Conservation (phyloP, 352 stramenopile species). For the Phytophthora cactorum region DNA sequence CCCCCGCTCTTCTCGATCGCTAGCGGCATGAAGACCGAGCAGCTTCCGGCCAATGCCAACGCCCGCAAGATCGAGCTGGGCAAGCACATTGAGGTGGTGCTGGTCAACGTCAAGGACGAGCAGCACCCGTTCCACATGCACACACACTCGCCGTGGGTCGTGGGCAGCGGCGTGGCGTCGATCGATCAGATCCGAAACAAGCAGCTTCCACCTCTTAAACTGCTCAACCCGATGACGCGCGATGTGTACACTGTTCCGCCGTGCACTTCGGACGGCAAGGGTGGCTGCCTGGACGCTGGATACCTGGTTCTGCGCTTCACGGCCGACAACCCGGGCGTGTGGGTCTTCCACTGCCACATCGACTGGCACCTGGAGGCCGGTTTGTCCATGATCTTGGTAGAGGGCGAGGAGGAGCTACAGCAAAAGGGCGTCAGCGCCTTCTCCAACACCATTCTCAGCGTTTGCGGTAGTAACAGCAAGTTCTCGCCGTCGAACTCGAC, state of each 20-base stretch:
- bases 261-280: slow-evolving; percentile 29
- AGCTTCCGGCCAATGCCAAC: slow-evolving; percentile 25
- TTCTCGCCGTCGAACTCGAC: slow-evolving; percentile 20
- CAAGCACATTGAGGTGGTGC: slow-evolving; percentile 41
- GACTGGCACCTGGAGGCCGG: slow-evolving; percentile 44
- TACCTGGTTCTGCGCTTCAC: slow-evolving; percentile 45
- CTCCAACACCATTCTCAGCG: slow-evolving; percentile 30
- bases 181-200: slow-evolving; percentile 29
- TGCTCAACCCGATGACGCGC: slow-evolving; percentile 32
- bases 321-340: slow-evolving; percentile 43
- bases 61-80: slow-evolving; percentile 28
- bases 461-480: slow-evolving; percentile 22
- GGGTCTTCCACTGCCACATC: slow-evolving; percentile 53
- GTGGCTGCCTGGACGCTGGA: slow-evolving; percentile 27
- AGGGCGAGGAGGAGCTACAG: slow-evolving; percentile 27
- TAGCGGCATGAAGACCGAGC: slow-evolving; percentile 21
- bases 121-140: slow-evolving; percentile 54
- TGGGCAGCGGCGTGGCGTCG: slow-evolving; percentile 32
- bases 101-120: slow-evolving; percentile 40
- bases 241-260: slow-evolving; percentile 41
- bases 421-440: slow-evolving; percentile 20
- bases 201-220: slow-evolving; percentile 33
- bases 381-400: slow-evolving; percentile 34
- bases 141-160: slow-evolving; percentile 39
- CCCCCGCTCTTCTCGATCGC: slow-evolving; percentile 37